A percentile compares a stretch with the other conserved stretches of the same genome.
Conservation (phyloP, 306 rosid species). For the Begonia masoniana region DNA sequence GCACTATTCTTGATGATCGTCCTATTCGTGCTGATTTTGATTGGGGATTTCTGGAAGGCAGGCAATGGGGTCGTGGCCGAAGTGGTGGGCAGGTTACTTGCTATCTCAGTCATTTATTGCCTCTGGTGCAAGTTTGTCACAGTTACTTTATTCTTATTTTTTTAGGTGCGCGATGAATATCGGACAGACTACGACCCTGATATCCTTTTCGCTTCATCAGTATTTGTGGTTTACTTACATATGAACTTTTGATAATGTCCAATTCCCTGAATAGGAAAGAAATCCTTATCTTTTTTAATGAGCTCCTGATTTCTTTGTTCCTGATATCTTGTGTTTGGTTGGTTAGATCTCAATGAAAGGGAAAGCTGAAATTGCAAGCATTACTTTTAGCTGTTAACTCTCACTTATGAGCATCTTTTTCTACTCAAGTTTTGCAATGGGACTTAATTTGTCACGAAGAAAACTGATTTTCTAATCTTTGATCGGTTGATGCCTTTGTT, state of each 20-base stretch:
- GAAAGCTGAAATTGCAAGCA: too few species aligned
- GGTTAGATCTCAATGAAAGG: background rate
- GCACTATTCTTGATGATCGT: constrained; percentile 96
- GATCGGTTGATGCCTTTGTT: background rate
- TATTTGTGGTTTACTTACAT: too few species aligned
- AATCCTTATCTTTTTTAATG: too few species aligned
- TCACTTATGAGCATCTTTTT: too few species aligned
- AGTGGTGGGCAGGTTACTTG: constrained; percentile 89
- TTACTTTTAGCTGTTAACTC: too few species aligned
- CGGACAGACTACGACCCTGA: constrained; percentile 99
- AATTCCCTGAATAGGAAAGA: too few species aligned
- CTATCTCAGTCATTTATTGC: constrained; percentile 4
- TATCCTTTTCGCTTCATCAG: constrained; percentile 36
- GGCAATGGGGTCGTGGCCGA: constrained; percentile 99
- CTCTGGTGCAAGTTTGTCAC: constrained; percentile 2
- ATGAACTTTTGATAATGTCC: too few species aligned
- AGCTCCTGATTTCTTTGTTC: too few species aligned
- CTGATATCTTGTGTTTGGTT: too few species aligned
- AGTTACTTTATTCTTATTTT: constrained; percentile 8
- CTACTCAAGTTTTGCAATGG: too few species aligned
- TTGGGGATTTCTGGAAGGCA: constrained; percentile 97
- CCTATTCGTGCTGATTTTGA: constrained; percentile 99
- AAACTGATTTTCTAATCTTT: background rate
- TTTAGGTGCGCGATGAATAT: constrained; percentile 94
- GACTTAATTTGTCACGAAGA: too few species aligned